A percentile compares a stretch with the other conserved stretches of the same genome.
Evolutionary conservation across 257 asterid species (phyloP).

Genomic region (Verbascum thapsus): DNA sequence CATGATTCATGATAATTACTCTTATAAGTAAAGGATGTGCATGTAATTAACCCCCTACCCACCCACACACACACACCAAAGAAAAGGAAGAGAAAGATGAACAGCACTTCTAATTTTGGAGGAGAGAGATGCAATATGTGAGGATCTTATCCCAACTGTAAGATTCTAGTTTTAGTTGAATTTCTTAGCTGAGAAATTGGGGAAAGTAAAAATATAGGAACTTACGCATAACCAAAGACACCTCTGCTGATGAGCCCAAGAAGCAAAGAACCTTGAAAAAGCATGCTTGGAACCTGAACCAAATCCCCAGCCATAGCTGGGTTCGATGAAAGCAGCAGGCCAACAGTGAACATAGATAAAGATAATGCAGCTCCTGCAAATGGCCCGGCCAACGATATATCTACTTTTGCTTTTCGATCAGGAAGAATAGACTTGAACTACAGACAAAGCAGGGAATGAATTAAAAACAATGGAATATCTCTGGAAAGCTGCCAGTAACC

Average conservation of each 20-base stretch:
- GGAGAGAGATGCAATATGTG: no score
- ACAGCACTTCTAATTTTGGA: no score
- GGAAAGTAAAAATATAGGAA: slow-evolving; percentile 23
- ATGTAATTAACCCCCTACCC: no score
- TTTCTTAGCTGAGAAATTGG: no score
- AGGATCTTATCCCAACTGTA: no score
- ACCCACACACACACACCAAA: no score
- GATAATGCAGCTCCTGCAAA: slow-evolving; percentile 86
- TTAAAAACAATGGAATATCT: no score
- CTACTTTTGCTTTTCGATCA: slow-evolving; percentile 85
- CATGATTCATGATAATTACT: no score
- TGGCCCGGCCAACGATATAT: slow-evolving; percentile 91
- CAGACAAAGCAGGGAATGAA: slow-evolving; percentile 37
- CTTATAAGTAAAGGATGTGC: no score
- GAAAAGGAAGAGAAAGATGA: no score
- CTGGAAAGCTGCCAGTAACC: no score
- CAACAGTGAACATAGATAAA: slow-evolving; percentile 79
- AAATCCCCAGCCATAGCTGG: slow-evolving; percentile 76
- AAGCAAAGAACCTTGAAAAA: slow-evolving; percentile 95
- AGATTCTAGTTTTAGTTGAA: no score
- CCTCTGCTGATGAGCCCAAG: slow-evolving; percentile 93
- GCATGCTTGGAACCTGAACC: slow-evolving; percentile 92
- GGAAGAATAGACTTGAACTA: slow-evolving; percentile 98
- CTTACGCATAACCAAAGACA: slow-evolving; percentile 81
- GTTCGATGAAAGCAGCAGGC: slow-evolving; percentile 80